Base-by-base conservation (phyloP, 495 filamentous ascomycete genomes). In the Jackrogersella minutella region DNA sequence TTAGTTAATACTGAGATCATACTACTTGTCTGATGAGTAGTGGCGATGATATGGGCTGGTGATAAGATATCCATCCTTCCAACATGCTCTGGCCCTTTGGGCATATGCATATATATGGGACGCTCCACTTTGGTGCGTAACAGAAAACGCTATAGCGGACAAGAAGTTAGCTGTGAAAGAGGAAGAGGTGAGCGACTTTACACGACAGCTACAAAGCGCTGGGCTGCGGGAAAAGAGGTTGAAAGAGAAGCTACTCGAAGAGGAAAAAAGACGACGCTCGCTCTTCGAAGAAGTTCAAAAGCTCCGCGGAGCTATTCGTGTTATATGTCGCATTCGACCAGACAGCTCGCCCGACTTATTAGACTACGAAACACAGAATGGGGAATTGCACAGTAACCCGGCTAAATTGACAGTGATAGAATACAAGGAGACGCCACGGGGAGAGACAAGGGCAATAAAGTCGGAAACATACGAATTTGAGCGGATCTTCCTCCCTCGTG, bases 261-360 rank as follows among this genome's bases (percentile, higher is more conserved):
- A 97, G 75, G 94, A 97, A 76, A 91, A 88, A 0, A 80, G 96
- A 19, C 85, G 93, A 30, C 85, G 93, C 16, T 90, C 93, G 64
- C 85, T 99, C 11, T 95, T 97, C 79, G 95, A 97, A 74, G 91
- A 97, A 73, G 91, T 97, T 33, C 93, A 97, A 73, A 93, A 95
- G 64, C 84, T 97, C 16, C 95, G 95, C 74, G 95, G 94, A 53
- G 96, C 97, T 66, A 97, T 99, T 66, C 90, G 95, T 3, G 94
- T 97, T 21, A 97, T 97, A 82, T 97, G 93, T 74, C 88, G 95
- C 68, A 93, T 97, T 19, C 90, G 94, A 10, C 95, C 93, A 2
- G 80, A 89, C 39, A 73, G 82, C 24, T 77, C 84, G 13, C 78
- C 74, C 2, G 82, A 87, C 2, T 78, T 90, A 58, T 90, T 94